These are phyloP conservation scores for Leccinum pallidistipes DNA, from an alignment of 1,284 basidiomycete species.

Conservation along the genomic window DNA sequence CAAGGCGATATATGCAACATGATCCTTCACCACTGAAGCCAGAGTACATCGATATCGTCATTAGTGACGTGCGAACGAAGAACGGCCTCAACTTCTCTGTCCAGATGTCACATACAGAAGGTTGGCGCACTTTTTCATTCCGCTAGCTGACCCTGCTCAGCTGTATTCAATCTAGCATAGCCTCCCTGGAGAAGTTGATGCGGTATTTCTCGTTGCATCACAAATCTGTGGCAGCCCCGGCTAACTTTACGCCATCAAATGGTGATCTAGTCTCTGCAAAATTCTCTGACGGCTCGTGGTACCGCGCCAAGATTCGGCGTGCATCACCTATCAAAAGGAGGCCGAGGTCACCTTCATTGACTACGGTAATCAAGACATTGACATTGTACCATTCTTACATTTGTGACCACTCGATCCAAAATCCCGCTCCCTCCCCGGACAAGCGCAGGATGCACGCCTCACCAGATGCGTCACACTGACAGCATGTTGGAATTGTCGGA, in stretches of 20 bases:
- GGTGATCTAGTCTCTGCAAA: constrained; percentile 92
- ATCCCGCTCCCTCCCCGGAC: constrained; percentile 83
- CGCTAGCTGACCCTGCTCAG: constrained; percentile 4
- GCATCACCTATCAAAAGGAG: constrained; percentile 81
- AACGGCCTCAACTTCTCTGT: constrained; percentile 87
- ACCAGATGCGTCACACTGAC: constrained; percentile 34
- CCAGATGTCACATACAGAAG: constrained; percentile 88
- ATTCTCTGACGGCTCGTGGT: constrained; percentile 91
- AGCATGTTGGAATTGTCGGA: constrained; percentile 36
- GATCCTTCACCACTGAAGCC: constrained; percentile 67
- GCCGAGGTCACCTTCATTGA: constrained; percentile 87
- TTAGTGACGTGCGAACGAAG: constrained; percentile 83
- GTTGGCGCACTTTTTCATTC: constrained; percentile 40
- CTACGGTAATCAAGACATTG: constrained; percentile 85
- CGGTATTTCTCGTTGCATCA: constrained; percentile 87
- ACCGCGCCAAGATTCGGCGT: constrained; percentile 86
- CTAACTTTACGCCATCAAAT: constrained; percentile 73
- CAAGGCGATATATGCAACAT: constrained; percentile 85
- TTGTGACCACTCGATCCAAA: constrained; percentile 83
- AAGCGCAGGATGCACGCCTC: constrained; percentile 74
- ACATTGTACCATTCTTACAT: constrained; percentile 68
- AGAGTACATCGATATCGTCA: constrained; percentile 89
- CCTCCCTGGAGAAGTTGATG: constrained; percentile 92
- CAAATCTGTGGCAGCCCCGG: constrained; percentile 57
- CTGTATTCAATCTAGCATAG: constrained; percentile 48